These are phyloP conservation scores for Peterozyma xylosa DNA, from an alignment of 805 yeast genomes.

Conservation along the genomic window DNA sequence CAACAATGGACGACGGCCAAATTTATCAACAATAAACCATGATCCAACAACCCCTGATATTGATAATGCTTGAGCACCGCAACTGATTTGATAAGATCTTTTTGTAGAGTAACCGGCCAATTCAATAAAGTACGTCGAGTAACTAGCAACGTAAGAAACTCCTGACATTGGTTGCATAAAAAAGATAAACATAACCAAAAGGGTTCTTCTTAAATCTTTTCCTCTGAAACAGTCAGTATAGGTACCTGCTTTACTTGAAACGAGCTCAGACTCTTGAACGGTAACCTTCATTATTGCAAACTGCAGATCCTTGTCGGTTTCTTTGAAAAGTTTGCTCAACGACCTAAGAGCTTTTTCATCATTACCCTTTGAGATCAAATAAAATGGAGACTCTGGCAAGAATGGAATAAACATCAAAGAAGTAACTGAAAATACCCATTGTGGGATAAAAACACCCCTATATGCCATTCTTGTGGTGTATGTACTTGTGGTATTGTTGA, in stretches of 20 bases:
- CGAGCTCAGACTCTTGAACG: conserved; percentile 1
- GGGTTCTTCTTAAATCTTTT: conserved; percentile 37
- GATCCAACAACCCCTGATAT: conserved; percentile 21
- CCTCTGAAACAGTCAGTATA: conserved; percentile 38
- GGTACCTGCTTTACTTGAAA: conserved; percentile 8
- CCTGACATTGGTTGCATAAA: conserved; percentile 39
- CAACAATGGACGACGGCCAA: not conserved
- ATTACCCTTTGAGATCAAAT: conserved; percentile 23
- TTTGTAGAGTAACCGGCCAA: conserved; percentile 39
- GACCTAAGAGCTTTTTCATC: conserved; percentile 34
- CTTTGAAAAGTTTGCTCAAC: conserved; percentile 16
- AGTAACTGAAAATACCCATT: conserved; percentile 12
- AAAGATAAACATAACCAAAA: conserved; percentile 28
- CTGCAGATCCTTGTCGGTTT: conserved; percentile 3
- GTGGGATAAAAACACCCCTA: conserved; percentile 6
- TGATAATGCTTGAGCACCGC: conserved; percentile 26
- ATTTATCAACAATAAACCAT: not conserved
- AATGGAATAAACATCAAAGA: conserved; percentile 7
- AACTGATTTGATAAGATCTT: conserved; percentile 15
- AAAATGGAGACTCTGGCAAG: conserved; percentile 16
- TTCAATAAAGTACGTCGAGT: conserved; percentile 39
- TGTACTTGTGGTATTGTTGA: conserved; percentile 22
- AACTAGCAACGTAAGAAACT: conserved; percentile 35
- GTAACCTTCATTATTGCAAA: conserved; percentile 11
- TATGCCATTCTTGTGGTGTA: conserved; percentile 18